phyloP scores from a whole-genome alignment of 805 yeast species.

The Schwanniomyces pseudopolymorphus region DNA sequence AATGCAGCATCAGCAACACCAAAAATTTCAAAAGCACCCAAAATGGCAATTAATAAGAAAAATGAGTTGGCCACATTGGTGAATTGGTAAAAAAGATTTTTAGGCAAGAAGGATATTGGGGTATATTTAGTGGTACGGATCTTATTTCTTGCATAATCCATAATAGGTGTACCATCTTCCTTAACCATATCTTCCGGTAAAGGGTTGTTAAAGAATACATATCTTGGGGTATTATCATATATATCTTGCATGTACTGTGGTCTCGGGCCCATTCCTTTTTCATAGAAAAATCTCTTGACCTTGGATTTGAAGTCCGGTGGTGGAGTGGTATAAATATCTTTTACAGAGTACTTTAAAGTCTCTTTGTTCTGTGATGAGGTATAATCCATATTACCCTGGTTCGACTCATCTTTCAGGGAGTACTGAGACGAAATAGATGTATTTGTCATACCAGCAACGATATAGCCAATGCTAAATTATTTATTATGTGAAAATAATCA shows the following conservation, averaged over 20 bases:
- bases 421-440: not conserved
- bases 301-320: constrained; percentile 23
- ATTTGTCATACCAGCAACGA: not conserved
- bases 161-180: constrained; percentile 30
- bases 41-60: constrained; percentile 52
- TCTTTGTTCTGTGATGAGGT: not conserved
- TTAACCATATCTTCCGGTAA: constrained; percentile 46
- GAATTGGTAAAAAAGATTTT: constrained; percentile 54
- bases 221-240: constrained; percentile 39
- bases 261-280: constrained; percentile 23
- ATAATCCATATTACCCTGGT: not conserved
- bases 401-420: constrained; percentile 1
- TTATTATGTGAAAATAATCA: not conserved
- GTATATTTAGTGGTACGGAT: constrained; percentile 65
- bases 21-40: constrained; percentile 63
- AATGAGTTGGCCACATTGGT: constrained; percentile 61
- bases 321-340: constrained; percentile 13
- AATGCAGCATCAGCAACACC: constrained; percentile 74
- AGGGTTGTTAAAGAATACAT: constrained; percentile 48
- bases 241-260: constrained; percentile 39
- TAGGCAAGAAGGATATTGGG: constrained; percentile 56
- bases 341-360: constrained; percentile 5
- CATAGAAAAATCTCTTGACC: constrained; percentile 17
- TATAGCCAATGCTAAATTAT: not conserved
- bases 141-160: constrained; percentile 52